Evolutionary conservation across 1,284 basidiomycete genomes (phyloP).

Genomic region (Malassezia globosa): DNA sequence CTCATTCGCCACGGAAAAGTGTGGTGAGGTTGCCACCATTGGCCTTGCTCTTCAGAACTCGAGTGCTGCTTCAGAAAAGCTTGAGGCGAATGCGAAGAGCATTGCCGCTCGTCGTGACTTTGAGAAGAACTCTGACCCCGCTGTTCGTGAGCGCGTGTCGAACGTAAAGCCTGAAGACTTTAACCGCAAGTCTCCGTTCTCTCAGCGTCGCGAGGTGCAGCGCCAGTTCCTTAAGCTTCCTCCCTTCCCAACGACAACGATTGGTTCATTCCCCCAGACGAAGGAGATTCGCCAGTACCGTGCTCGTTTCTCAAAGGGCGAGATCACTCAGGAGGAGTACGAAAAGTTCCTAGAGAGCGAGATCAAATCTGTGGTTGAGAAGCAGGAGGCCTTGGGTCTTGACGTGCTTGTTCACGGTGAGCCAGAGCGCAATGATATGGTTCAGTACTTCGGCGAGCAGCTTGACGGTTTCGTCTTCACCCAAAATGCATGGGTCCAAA

Average conservation of each 20-base stretch:
- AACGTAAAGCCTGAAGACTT: constrained; percentile 79
- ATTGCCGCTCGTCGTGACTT: constrained; percentile 93
- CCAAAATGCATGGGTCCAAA: constrained; percentile 98
- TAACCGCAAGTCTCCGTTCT: constrained; percentile 81
- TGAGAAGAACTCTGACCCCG: constrained; percentile 85
- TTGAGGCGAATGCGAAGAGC: constrained; percentile 62
- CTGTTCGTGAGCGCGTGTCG: constrained; percentile 87
- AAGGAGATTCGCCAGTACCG: constrained; percentile 66
- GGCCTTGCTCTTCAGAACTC: constrained; percentile 51
- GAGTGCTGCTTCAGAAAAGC: constrained; percentile 26
- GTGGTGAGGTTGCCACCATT: constrained; percentile 75
- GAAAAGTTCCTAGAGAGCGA: constrained; percentile 98
- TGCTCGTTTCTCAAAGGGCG: constrained; percentile 64
- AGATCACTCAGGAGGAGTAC: constrained; percentile 77
- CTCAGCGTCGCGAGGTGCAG: constrained; percentile 76
- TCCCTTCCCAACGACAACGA: constrained; percentile 96
- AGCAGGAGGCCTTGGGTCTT: constrained; percentile 92
- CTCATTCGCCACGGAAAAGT: constrained; percentile 96
- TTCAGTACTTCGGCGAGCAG: constrained; percentile 98
- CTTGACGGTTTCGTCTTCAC: constrained; percentile 93
- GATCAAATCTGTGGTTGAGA: constrained; percentile 81
- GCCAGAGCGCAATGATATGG: constrained; percentile 97
- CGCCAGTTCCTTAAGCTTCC: constrained; percentile 79
- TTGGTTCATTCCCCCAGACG: constrained; percentile 92
- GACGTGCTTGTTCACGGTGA: constrained; percentile 98